Conservation (phyloP, 257 asterid genomes). For the Solanum tacnaense region DNA sequence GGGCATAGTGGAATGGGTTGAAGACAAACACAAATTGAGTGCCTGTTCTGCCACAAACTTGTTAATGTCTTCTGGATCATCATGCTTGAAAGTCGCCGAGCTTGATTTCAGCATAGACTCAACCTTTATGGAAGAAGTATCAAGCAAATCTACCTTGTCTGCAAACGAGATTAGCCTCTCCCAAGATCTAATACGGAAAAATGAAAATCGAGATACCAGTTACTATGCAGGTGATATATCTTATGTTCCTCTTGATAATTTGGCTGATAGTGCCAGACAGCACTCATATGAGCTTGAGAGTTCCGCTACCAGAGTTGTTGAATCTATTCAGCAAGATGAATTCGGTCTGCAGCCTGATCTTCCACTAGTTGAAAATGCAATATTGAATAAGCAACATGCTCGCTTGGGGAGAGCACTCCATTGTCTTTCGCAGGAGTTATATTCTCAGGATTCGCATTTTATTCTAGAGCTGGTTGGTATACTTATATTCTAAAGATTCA, state of each 20-base stretch:
- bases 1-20: constrained; percentile 78
- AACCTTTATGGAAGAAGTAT: constrained; percentile 10
- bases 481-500: constrained; percentile 75
- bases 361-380: constrained; percentile 50
- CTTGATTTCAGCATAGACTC: constrained; percentile 17
- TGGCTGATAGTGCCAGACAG: constrained; percentile 2
- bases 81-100: constrained; percentile 23
- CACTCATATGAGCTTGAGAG: constrained; percentile 8
- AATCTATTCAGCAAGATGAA: constrained; percentile 73
- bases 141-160: constrained; percentile 6
- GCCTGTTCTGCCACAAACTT: constrained; percentile 23
- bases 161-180: constrained; percentile 12
- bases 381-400: constrained; percentile 95
- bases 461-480: constrained; percentile 81
- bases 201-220: constrained; percentile 8
- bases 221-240: constrained; percentile 10
- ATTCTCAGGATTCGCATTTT: constrained; percentile 97
- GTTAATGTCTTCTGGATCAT: constrained; percentile 19
- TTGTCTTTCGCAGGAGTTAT: constrained; percentile 91
- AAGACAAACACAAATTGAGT: constrained; percentile 47
- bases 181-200: constrained; percentile 8
- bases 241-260: constrained; percentile 11
- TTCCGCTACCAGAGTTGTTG: constrained; percentile 40
- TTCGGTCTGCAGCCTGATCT: constrained; percentile 63
- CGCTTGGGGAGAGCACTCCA: constrained; percentile 97